Conservation (phyloP, 2,329 filamentous ascomycete species). For the Microcera coccophila region DNA sequence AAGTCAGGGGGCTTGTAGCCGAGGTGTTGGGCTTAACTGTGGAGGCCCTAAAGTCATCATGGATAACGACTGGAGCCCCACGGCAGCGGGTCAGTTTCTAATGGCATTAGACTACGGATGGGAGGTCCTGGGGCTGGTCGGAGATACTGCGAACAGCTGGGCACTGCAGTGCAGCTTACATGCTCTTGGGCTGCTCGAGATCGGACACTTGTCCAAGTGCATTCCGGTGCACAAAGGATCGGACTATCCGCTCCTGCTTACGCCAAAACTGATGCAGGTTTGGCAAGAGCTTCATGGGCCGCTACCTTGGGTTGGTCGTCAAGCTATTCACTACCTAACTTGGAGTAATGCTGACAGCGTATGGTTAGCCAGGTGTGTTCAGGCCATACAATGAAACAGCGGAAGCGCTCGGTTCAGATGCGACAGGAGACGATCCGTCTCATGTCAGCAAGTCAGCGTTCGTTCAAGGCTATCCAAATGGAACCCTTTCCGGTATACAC, state of each 20-base stretch:
- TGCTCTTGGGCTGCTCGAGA: conserved; percentile 43
- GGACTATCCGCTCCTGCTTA: conserved; percentile 46
- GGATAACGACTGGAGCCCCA: conserved; percentile 45
- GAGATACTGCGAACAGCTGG: conserved; percentile 44
- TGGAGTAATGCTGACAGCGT: no score
- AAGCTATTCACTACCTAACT: no score
- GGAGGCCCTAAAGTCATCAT: conserved; percentile 32
- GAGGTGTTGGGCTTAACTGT: no score
- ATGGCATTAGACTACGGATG: conserved; percentile 42
- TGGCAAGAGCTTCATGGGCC: conserved; percentile 43
- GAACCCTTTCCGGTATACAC: conserved; percentile 35
- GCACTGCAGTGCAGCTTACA: conserved; percentile 43
- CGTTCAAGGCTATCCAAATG: conserved; percentile 44
- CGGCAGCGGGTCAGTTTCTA: conserved; percentile 41
- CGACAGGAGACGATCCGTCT: conserved; percentile 30
- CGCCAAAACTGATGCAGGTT: conserved; percentile 38
- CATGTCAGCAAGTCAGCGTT: conserved; percentile 40
- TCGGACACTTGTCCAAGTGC: conserved; percentile 40
- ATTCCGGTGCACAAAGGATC: conserved; percentile 46
- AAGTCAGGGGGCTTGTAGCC: no score
- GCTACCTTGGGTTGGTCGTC: conserved; percentile 41
- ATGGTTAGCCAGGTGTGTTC: neutral
- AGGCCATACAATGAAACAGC: neutral
- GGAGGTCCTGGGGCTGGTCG: conserved; percentile 39
- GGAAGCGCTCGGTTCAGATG: neutral